These are phyloP conservation scores for Phytophthora foliorum DNA, from an alignment of 352 stramenopile genomes.

Conservation along the genomic window DNA sequence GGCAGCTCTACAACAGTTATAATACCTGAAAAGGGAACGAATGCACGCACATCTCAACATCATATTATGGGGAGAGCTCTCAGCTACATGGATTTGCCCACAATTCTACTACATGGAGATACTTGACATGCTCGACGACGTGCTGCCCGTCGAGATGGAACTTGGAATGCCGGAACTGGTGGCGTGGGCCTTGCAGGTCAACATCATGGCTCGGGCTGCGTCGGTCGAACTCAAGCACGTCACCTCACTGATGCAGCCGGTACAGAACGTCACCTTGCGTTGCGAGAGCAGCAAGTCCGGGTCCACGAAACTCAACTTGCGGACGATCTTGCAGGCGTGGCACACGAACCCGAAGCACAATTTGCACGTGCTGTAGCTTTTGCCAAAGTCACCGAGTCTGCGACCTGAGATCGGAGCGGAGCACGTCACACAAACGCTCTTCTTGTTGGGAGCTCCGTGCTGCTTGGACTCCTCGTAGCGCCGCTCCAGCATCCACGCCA, in stretches of 20 bases:
- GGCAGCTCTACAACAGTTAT: no score
- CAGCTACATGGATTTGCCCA: background rate
- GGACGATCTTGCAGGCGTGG: constrained; percentile 26
- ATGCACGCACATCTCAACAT: background rate
- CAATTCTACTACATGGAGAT: constrained; percentile 7
- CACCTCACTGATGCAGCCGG: constrained; percentile 23
- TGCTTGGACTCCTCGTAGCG: constrained; percentile 11
- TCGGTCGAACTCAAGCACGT: constrained; percentile 16
- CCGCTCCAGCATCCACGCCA: constrained; percentile 35
- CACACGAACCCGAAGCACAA: constrained; percentile 28
- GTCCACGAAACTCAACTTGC: constrained; percentile 36
- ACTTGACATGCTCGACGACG: constrained; percentile 7
- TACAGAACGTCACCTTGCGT: constrained; percentile 36
- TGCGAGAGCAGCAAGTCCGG: constrained; percentile 29
- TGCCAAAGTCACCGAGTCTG: constrained; percentile 15
- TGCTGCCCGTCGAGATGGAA: constrained; percentile 10
- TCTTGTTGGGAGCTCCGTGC: constrained; percentile 9
- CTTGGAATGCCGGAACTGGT: background rate
- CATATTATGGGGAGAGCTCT: background rate
- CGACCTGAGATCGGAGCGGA: constrained; percentile 4
- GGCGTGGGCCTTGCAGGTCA: constrained; percentile 6
- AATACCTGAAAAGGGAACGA: background rate
- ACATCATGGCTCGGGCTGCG: constrained; percentile 12
- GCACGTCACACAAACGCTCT: constrained; percentile 36
- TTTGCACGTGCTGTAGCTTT: constrained; percentile 35